A percentile compares a stretch with the other conserved stretches of the same genome.
These are phyloP conservation scores for Saccharomycopsis hybrid DNA, from an alignment of 1,139 yeast species.

Conservation along the genomic window DNA sequence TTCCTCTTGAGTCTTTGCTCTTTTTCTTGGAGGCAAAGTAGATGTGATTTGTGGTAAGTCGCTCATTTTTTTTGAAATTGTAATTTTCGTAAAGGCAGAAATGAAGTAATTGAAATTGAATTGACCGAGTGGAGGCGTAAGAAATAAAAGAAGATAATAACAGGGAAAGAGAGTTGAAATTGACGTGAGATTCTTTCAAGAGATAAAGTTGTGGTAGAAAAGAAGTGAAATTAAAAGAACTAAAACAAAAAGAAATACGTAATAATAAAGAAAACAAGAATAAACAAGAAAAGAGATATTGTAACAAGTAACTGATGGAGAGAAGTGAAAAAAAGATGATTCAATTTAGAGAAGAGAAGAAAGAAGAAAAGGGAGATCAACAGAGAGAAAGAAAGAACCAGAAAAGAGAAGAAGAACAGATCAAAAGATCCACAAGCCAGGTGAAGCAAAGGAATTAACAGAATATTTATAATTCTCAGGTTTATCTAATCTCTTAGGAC, in stretches of 20 bases:
- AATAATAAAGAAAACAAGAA: background rate
- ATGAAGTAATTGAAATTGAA: background rate
- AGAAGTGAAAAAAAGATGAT: background rate
- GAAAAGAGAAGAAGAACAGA: conserved; percentile 2
- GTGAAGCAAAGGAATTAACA: conserved; percentile 1
- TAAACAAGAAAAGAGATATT: background rate
- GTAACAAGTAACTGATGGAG: background rate
- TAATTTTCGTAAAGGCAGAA: background rate
- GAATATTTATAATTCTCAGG: conserved; percentile 2
- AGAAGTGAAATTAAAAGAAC: background rate
- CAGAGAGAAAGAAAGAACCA: conserved; percentile 2
- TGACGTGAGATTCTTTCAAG: background rate
- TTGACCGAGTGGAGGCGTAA: background rate
- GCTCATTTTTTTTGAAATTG: conserved; percentile 11
- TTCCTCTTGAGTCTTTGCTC: conserved; percentile 95
- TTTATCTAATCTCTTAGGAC: background rate
- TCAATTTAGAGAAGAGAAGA: background rate
- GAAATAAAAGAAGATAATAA: background rate
- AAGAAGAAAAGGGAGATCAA: conserved; percentile 2
- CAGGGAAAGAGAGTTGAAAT: background rate
- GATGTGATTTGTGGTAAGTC: conserved; percentile 23
- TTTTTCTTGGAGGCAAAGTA: conserved; percentile 84
- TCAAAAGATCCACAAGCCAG: background rate
- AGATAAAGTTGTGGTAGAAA: background rate
- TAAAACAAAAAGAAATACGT: background rate